Percentiles rank a stretch among this genome's conserved stretches.
phyloP scores from a whole-genome alignment of 208 protist genomes.

The Trypanosoma grayi region DNA sequence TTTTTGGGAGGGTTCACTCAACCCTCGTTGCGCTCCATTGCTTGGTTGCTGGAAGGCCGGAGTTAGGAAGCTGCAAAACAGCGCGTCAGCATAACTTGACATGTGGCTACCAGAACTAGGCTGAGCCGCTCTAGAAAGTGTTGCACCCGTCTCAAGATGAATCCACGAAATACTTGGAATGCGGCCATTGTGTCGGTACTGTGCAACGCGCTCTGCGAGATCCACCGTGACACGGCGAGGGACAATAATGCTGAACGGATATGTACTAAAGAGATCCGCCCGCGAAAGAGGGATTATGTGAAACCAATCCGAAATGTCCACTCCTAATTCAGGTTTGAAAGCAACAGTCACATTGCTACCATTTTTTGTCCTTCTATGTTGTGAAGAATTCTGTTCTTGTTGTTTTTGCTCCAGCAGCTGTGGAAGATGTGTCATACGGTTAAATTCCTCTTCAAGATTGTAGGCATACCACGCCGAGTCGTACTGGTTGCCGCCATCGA shows the following conservation, averaged over 20 bases:
- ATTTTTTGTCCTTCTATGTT: background rate
- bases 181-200: constrained; percentile 54
- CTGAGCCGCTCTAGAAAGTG: constrained; percentile 47
- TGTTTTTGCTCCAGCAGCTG: background rate
- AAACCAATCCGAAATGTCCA: constrained; percentile 21
- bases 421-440: constrained; percentile 14
- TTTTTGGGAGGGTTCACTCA: background rate
- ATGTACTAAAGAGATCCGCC: constrained; percentile 47
- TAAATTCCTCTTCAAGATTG: constrained; percentile 16
- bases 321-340: background rate
- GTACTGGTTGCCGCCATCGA: background rate
- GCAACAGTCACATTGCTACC: background rate
- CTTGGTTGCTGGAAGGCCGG: background rate
- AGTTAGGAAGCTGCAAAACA: constrained; percentile 16
- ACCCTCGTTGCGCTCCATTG: background rate
- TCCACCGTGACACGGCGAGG: constrained; percentile 23
- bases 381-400: too few relatives aligned
- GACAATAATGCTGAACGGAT: constrained; percentile 47
- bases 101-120: constrained; percentile 44
- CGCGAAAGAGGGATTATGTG: constrained; percentile 14
- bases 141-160: constrained; percentile 18
- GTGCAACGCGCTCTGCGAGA: constrained; percentile 20
- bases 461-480: constrained; percentile 20
- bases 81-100: constrained; percentile 13
- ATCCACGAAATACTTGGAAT: constrained; percentile 61